Conservation (phyloP, 192 early-diverging fungal species). For the Gamsiella multidivaricata region DNA sequence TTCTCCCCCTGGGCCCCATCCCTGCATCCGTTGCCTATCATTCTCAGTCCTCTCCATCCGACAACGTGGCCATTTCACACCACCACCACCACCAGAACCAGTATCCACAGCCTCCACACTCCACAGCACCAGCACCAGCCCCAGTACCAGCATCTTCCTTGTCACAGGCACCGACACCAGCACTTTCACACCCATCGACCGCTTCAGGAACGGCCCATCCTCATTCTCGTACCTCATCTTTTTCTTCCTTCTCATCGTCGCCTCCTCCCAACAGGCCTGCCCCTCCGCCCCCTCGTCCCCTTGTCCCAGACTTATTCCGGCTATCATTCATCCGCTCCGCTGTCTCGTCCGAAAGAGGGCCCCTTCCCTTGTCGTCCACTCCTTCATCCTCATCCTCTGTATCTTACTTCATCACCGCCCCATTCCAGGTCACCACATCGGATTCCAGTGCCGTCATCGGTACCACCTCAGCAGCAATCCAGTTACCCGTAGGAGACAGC, state of each 20-base stretch:
- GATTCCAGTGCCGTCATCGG: not conserved
- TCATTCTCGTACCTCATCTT: not conserved
- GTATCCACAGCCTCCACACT: not conserved
- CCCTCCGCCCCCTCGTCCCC: conserved; percentile 30
- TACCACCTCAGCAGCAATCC: not conserved
- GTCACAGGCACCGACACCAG: not conserved
- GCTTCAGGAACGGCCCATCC: not conserved
- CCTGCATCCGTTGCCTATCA: not conserved
- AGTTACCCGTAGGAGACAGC: not conserved
- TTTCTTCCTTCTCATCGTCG: conserved; percentile 23
- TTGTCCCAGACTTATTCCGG: not conserved
- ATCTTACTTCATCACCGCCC: not conserved
- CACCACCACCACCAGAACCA: not conserved
- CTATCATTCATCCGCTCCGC: not conserved
- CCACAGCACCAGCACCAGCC: not conserved
- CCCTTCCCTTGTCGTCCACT: not conserved
- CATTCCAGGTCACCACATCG: not conserved
- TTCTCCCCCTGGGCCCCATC: no score
- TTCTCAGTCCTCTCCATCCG: conserved; percentile 8
- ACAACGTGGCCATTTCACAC: not conserved
- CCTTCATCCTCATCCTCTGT: conserved; percentile 9
- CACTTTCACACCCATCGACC: not conserved
- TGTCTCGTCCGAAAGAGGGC: not conserved
- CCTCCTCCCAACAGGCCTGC: conserved; percentile 32
- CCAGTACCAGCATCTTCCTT: not conserved